These are phyloP conservation scores for Chloris gayana DNA, from an alignment of 176 grass and related monocot species.

Conservation along the genomic window DNA sequence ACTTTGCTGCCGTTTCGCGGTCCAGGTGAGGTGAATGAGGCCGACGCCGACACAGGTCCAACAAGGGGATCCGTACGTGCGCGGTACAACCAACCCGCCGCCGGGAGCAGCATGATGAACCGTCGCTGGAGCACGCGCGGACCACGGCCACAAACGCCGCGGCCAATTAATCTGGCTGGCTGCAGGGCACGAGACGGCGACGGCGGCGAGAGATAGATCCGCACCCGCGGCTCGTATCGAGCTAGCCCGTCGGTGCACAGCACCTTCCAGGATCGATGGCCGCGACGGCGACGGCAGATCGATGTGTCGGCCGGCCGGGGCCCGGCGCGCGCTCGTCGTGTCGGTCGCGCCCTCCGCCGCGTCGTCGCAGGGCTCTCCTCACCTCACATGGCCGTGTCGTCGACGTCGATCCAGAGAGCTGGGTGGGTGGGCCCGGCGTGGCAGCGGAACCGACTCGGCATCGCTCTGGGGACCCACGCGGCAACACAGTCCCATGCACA, in stretches of 20 bases:
- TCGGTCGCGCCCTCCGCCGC: constrained; percentile 12
- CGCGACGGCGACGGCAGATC: constrained; percentile 34
- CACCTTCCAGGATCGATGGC: neutral
- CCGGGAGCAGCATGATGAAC: no score
- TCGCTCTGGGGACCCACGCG: neutral
- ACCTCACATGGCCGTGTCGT: neutral
- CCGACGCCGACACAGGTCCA: no score
- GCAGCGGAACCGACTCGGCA: constrained; percentile 13
- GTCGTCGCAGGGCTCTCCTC: neutral
- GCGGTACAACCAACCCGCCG: no score
- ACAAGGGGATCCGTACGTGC: no score
- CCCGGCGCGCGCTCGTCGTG: neutral
- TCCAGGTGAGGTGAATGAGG: no score
- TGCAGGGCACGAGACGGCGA: neutral
- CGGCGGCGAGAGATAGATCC: neutral
- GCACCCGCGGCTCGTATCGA: neutral
- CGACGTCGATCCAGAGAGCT: neutral
- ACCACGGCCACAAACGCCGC: neutral
- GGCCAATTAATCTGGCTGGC: neutral
- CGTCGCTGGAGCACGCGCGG: no score
- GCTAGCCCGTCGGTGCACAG: neutral
- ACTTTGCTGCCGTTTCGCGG: no score
- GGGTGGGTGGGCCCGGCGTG: neutral
- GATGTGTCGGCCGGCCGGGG: constrained; percentile 31
- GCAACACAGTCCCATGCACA: neutral